A percentile compares a stretch with the other conserved stretches of the same genome.
These are phyloP conservation scores for Podospora pseudoanserina DNA, from an alignment of 495 filamentous ascomycete species.

Conservation along the genomic window DNA sequence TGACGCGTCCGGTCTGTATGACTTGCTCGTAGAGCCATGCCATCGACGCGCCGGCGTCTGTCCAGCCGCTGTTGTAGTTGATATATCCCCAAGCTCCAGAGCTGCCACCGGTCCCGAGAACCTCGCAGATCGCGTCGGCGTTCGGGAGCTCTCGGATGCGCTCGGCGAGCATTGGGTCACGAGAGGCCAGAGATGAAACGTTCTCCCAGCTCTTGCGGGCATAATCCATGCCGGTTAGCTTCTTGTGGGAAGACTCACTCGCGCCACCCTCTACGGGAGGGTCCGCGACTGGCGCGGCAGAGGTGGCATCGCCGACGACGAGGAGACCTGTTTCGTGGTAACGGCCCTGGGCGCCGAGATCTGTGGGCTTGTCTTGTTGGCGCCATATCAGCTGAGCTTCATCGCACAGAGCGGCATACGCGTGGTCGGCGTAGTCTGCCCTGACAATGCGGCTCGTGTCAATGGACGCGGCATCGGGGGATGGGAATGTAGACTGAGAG, in stretches of 20 bases:
- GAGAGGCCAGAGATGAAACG: conserved; percentile 43
- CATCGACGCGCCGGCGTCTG: conserved; percentile 73
- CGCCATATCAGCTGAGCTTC: conserved; percentile 71
- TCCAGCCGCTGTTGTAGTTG: conserved; percentile 80
- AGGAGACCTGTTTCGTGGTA: conserved; percentile 76
- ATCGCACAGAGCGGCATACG: conserved; percentile 66
- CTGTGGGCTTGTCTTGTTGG: conserved; percentile 44
- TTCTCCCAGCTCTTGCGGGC: conserved; percentile 63
- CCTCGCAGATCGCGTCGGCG: conserved; percentile 48
- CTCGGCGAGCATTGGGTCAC: conserved; percentile 37
- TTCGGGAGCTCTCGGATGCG: conserved; percentile 52
- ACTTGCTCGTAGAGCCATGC: conserved; percentile 52
- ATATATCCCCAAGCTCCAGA: conserved; percentile 71
- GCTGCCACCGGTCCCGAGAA: conserved; percentile 45
- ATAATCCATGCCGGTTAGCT: conserved; percentile 58
- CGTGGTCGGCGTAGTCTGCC: conserved; percentile 72
- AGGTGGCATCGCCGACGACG: conserved; percentile 53
- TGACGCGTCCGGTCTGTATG: conserved; percentile 56
- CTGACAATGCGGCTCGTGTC: conserved; percentile 78
- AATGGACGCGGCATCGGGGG: conserved; percentile 66
- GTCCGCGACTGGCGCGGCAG: conserved; percentile 9
- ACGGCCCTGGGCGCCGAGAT: conserved; percentile 58
- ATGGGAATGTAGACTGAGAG: conserved; percentile 52
- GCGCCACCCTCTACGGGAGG: conserved; percentile 4
- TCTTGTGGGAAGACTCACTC: conserved; percentile 31